Evolutionary conservation across 1,284 basidiomycete genomes (phyloP).

Genomic region (Austropuccinia psidii): DNA sequence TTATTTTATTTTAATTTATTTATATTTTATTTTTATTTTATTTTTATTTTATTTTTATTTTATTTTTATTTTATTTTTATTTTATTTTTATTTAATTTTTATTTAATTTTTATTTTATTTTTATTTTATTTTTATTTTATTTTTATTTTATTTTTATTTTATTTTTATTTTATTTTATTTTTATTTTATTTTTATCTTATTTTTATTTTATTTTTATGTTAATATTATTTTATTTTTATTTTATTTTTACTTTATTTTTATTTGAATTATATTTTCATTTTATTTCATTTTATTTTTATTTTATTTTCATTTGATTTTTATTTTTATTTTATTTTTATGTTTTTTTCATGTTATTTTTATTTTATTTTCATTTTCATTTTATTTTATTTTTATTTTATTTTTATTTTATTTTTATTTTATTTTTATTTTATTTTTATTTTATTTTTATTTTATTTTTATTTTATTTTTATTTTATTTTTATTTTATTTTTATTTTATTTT

Average conservation of each 20-base stretch:
- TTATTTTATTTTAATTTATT: not conserved
- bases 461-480: too few species aligned
- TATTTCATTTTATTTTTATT: not conserved
- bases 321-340: not conserved
- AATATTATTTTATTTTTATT: not conserved
- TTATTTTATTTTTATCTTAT: not conserved
- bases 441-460: too few species aligned
- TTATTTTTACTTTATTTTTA: not conserved
- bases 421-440: too few species aligned
- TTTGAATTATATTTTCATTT: not conserved
- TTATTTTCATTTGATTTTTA: not conserved
- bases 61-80: not conserved
- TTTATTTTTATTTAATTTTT: not conserved
- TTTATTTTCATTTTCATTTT: too few species aligned
- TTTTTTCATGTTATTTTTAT: too few species aligned
- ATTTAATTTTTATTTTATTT: not conserved
- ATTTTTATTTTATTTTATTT: not conserved
- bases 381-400: too few species aligned
- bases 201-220: not conserved
- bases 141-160: not conserved
- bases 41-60: not conserved
- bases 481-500: too few species aligned
- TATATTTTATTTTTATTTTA: not conserved
- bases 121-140: not conserved
- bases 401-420: too few species aligned